Percentiles rank a stretch among this genome's conserved stretches.
Conservation (phyloP, 495 filamentous ascomycete species). For the Ramalina intermedia region DNA sequence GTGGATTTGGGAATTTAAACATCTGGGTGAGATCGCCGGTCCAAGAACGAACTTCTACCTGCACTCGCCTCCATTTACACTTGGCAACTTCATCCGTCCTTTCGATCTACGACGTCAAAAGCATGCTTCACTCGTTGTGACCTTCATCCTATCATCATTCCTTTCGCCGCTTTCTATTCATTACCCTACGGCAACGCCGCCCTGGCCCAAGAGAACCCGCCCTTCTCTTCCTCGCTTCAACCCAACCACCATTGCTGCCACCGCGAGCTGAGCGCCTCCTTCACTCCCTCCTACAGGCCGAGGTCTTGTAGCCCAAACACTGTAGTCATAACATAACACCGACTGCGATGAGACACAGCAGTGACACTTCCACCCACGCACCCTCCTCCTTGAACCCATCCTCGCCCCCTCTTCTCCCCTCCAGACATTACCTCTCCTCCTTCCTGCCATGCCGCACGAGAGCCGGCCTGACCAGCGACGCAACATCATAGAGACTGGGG, state of each 20-base stretch:
- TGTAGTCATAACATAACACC: not conserved
- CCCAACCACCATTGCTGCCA: too few species aligned
- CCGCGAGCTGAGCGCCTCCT: not conserved
- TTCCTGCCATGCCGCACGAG: conserved; percentile 9
- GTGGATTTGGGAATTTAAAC: not conserved
- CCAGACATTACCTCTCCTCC: conserved; percentile 29
- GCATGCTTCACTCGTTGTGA: too few species aligned
- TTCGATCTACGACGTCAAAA: too few species aligned
- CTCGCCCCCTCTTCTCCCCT: too few species aligned
- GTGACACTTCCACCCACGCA: not conserved
- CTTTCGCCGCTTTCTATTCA: too few species aligned
- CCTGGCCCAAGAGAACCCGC: too few species aligned
- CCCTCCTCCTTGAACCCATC: conserved; percentile 41
- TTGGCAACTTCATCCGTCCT: too few species aligned
- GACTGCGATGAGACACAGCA: too few species aligned
- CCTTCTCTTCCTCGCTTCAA: too few species aligned
- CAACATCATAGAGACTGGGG: conserved; percentile 2
- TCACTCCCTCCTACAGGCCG: not conserved
- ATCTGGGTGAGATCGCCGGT: too few species aligned
- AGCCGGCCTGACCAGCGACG: conserved; percentile 2
- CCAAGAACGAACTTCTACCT: not conserved
- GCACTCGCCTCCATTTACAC: not conserved
- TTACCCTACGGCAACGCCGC: too few species aligned
- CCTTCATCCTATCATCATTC: too few species aligned
- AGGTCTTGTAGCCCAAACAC: not conserved